These are phyloP conservation scores for Musa schizocarpa DNA, from an alignment of 176 grass and related monocot species.

Conservation along the genomic window DNA sequence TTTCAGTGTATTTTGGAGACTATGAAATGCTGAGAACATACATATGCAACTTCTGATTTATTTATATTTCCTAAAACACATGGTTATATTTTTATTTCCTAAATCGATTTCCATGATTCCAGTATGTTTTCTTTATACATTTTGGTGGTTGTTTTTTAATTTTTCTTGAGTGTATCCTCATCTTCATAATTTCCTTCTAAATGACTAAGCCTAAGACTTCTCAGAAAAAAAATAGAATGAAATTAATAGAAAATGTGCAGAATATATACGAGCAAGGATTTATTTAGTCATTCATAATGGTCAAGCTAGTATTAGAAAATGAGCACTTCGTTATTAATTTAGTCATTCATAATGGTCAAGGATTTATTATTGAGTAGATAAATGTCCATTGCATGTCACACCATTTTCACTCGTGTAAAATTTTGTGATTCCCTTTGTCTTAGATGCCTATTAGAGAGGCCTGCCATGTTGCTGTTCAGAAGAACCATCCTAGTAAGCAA, in stretches of 20 bases:
- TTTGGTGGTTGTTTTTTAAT: not conserved
- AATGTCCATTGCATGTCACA: not conserved
- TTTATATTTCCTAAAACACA: not conserved
- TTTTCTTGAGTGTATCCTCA: not conserved
- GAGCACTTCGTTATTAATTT: not conserved
- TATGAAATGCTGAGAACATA: not conserved
- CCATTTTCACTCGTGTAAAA: not conserved
- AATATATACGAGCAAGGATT: not conserved
- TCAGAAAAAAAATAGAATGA: too few relatives aligned
- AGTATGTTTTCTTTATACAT: not conserved
- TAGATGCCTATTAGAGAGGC: slow-evolving; percentile 97
- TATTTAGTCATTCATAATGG: too few relatives aligned
- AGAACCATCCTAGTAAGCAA: slow-evolving; percentile 56
- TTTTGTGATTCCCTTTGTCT: not conserved
- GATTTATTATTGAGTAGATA: not conserved
- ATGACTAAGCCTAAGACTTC: not conserved
- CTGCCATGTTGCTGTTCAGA: slow-evolving; percentile 94
- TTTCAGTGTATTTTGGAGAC: too few relatives aligned
- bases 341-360: not conserved
- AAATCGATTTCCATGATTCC: not conserved
- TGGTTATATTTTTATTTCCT: not conserved
- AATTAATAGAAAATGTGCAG: not conserved
- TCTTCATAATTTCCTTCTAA: not conserved
- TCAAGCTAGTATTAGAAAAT: not conserved
- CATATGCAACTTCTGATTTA: not conserved